A percentile compares a stretch with the other conserved stretches of the same genome.
phyloP scores from a whole-genome alignment of 768 basidiomycete species.

The Punctularia strigosozonata region DNA sequence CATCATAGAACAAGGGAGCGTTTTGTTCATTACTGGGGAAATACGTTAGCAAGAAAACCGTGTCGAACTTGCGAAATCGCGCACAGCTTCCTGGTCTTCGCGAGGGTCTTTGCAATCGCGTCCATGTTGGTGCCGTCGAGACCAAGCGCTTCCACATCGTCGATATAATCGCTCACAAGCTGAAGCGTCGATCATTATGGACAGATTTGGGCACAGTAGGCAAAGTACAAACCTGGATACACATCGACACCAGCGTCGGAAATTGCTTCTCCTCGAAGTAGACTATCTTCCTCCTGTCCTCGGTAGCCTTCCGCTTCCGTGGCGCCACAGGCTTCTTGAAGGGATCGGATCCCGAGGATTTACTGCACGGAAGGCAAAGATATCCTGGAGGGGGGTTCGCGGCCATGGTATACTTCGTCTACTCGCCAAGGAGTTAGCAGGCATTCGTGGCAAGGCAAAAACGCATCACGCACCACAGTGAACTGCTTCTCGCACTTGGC shows the following conservation, averaged over 20 bases:
- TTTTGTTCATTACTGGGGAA: slow-evolving; percentile 60
- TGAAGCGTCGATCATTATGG: slow-evolving; percentile 16
- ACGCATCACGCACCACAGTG: slow-evolving; percentile 56
- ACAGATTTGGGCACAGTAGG: neutral
- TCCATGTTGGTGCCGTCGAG: slow-evolving; percentile 84
- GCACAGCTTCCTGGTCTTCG: slow-evolving; percentile 72
- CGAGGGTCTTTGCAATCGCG: slow-evolving; percentile 70
- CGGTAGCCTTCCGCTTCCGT: slow-evolving; percentile 48
- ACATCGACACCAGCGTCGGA: slow-evolving; percentile 63
- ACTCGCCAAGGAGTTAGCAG: slow-evolving; percentile 1
- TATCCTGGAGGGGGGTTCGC: slow-evolving; percentile 60
- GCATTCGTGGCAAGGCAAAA: neutral
- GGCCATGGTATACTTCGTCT: slow-evolving; percentile 85
- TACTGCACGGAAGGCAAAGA: slow-evolving; percentile 79
- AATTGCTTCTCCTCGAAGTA: slow-evolving; percentile 61
- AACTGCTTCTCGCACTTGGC: slow-evolving; percentile 76
- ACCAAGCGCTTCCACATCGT: slow-evolving; percentile 82
- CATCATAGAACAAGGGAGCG: slow-evolving; percentile 74
- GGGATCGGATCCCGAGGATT: slow-evolving; percentile 65
- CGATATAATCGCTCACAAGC: slow-evolving; percentile 78
- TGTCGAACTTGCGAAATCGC: slow-evolving; percentile 17
- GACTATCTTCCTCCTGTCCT: slow-evolving; percentile 57
- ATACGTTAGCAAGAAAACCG: too few species aligned
- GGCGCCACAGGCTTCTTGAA: slow-evolving; percentile 69
- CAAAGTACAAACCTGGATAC: slow-evolving; percentile 51